Conservation (phyloP, 805 yeast genomes). For the Cyberlindnera nakhonratchasimensis region DNA sequence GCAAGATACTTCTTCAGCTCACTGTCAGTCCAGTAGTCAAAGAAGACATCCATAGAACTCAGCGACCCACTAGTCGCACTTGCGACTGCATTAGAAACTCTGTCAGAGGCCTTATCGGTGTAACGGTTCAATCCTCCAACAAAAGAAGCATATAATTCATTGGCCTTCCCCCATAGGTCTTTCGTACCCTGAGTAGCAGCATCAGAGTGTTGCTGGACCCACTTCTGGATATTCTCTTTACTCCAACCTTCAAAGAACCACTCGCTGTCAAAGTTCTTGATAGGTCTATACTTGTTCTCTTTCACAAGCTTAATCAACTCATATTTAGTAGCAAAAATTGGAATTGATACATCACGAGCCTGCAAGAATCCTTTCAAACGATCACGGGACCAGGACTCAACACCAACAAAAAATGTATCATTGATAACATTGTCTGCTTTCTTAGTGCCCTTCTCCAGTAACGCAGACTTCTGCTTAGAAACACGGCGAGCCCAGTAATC, state of each 20-base stretch:
- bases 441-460: slow-evolving; percentile 32
- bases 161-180: slow-evolving; percentile 24
- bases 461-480: slow-evolving; percentile 33
- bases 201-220: slow-evolving; percentile 36
- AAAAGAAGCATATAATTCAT: slow-evolving; percentile 22
- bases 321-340: slow-evolving; percentile 37
- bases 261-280: slow-evolving; percentile 29
- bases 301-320: slow-evolving; percentile 40
- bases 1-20: slow-evolving; percentile 41
- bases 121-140: slow-evolving; percentile 14
- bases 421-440: slow-evolving; percentile 36
- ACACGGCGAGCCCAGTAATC: slow-evolving; percentile 34
- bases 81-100: slow-evolving; percentile 13
- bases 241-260: slow-evolving; percentile 38
- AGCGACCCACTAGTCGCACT: background rate
- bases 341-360: slow-evolving; percentile 38
- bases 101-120: slow-evolving; percentile 16
- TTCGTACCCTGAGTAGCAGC: slow-evolving; percentile 23
- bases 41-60: slow-evolving; percentile 24
- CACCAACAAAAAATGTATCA: slow-evolving; percentile 43
- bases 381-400: slow-evolving; percentile 46
- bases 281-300: slow-evolving; percentile 36
- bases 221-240: slow-evolving; percentile 36
- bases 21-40: slow-evolving; percentile 40
- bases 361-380: slow-evolving; percentile 40